Evolutionary conservation across 1,284 basidiomycete species (phyloP).

Genomic region (Austroboletus olivaceoglutinosus): DNA sequence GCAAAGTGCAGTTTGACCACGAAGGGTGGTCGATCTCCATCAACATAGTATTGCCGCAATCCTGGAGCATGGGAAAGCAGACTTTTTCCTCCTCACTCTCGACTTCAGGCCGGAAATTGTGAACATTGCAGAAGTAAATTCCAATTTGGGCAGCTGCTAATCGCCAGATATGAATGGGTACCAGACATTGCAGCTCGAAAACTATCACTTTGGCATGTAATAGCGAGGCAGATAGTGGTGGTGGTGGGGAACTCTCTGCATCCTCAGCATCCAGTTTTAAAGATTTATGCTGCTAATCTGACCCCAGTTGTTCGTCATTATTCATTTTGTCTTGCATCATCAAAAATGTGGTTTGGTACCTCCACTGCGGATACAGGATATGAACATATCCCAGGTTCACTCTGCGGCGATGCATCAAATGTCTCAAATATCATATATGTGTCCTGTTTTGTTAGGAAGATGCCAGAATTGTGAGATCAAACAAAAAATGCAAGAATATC

Average conservation of each 20-base stretch:
- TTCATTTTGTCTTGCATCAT: no score
- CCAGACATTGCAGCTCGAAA: constrained; percentile 9
- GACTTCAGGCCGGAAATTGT: no score
- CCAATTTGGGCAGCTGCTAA: not conserved
- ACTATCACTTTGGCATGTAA: not conserved
- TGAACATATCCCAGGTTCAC: not conserved
- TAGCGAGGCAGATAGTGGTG: not conserved
- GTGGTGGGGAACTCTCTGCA: not conserved
- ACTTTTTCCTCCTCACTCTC: rapidly evolving
- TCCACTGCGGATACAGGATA: constrained; percentile 19
- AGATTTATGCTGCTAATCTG: no score
- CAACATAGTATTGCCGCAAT: not conserved
- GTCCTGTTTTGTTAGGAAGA: not conserved
- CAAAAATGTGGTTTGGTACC: constrained; percentile 12
- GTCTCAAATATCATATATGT: not conserved
- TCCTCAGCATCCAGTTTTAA: no score
- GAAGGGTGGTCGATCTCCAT: not conserved
- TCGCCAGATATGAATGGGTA: constrained; percentile 3
- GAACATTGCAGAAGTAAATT: no score
- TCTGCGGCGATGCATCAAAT: not conserved
- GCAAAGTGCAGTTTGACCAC: no score
- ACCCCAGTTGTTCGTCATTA: no score
- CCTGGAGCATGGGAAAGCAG: not conserved
- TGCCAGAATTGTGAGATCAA: not conserved
- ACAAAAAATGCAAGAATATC: not conserved